These are phyloP conservation scores for Wickerhamomyces sp. DNA, from an alignment of 1,139 yeast genomes.

Conservation along the genomic window DNA sequence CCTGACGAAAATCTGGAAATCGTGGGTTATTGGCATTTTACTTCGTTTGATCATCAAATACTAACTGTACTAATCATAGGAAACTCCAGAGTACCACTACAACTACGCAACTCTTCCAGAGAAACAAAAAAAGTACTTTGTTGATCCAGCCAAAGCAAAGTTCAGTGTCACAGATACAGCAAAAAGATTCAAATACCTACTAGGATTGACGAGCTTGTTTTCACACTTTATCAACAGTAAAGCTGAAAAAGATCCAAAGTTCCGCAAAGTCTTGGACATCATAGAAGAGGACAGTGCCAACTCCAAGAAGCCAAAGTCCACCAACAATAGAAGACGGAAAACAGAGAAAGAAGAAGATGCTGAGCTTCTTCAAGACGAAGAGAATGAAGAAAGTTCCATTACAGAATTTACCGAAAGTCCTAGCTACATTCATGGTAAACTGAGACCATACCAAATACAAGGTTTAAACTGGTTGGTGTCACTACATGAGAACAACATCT, in stretches of 20 bases:
- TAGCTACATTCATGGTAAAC: constrained; percentile 52
- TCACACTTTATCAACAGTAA: constrained; percentile 64
- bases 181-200: constrained; percentile 57
- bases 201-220: constrained; percentile 64
- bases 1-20: too few species aligned
- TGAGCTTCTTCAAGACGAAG: constrained; percentile 55
- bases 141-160: constrained; percentile 40
- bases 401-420: constrained; percentile 67
- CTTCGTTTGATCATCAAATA: too few species aligned
- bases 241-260: constrained; percentile 58
- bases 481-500: constrained; percentile 73
- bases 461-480: constrained; percentile 92
- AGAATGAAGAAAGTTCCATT: constrained; percentile 33
- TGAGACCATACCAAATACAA: constrained; percentile 84
- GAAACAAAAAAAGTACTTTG: constrained; percentile 36
- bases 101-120: constrained; percentile 13
- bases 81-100: constrained; percentile 7
- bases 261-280: constrained; percentile 39
- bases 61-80: background rate
- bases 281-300: constrained; percentile 25
- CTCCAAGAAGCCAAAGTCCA: constrained; percentile 7
- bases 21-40: too few species aligned
- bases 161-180: constrained; percentile 52
- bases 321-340: constrained; percentile 36
- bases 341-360: constrained; percentile 72